A percentile compares a stretch with the other conserved stretches of the same genome.
Conservation (phyloP, 2,329 filamentous ascomycete species). For the Phyllosticta citrichinensis region DNA sequence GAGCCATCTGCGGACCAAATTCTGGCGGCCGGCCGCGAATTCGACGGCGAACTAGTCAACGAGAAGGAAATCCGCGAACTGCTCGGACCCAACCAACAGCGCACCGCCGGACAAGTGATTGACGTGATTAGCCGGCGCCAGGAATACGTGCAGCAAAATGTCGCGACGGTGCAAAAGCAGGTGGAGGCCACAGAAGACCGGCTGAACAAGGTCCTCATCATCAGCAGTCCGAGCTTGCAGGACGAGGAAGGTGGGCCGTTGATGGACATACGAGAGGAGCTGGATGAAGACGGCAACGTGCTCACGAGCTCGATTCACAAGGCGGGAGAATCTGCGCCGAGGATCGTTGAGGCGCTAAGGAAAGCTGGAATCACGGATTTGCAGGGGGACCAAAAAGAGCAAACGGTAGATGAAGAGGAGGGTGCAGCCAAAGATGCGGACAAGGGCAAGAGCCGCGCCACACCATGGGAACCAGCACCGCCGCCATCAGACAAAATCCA, state of each 20-base stretch:
- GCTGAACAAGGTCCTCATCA: conserved; percentile 51
- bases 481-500: not conserved
- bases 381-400: not conserved
- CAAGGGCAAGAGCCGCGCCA: not conserved
- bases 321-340: conserved; percentile 57
- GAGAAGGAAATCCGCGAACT: conserved; percentile 49
- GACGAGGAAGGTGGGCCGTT: conserved; percentile 66
- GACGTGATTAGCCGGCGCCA: conserved; percentile 63
- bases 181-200: conserved; percentile 60
- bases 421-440: not conserved
- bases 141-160: conserved; percentile 82
- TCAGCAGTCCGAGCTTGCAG: conserved; percentile 50
- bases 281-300: conserved; percentile 85
- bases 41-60: conserved; percentile 55
- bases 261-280: conserved; percentile 82
- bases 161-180: conserved; percentile 63
- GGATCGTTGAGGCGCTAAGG: conserved; percentile 61
- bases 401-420: not conserved
- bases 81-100: conserved; percentile 35
- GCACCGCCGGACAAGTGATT: conserved; percentile 53
- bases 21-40: conserved; percentile 43
- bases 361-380: conserved; percentile 57
- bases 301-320: conserved; percentile 43
- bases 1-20: conserved; percentile 19
- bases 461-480: not conserved